Evolutionary conservation across 441 rosid species (phyloP), one percentile per base, ranked within the genome.

Genomic region (Arabidopsis hybrid): DNA sequence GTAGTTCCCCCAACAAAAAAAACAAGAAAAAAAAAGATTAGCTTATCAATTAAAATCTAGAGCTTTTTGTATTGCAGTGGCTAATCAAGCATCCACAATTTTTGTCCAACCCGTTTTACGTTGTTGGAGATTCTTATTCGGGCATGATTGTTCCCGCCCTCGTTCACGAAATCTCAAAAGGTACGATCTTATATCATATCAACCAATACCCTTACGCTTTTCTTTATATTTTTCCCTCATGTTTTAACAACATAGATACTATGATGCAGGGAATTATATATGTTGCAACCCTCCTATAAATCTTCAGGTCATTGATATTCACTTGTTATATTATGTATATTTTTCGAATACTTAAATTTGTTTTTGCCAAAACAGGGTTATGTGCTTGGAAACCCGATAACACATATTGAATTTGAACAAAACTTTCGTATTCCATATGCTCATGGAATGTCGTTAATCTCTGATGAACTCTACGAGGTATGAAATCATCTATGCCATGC

Each of bases 81-180:
- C 57, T 81, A 58, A 36, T 60, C 6, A 51, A 66, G 50, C 84
- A 83, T 73, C 78, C 79, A 1, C 21, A 77, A 7, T 81, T 75
- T 71, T 47, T 38, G 4, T 39, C 26, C 3, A 81, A 79, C 13
- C 68, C 74, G 8, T 38, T 79, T 8, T 85, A 78, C 6, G 39
- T 76, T 6, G 57, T 31, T 0, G 83, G 84, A 13, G 76, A 78
- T 68, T 83, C 88, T 0, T 73, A 81, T 56, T 64, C 85, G 5
- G 88, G 85, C n/a, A 79, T 38, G 60, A 13, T 73, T 45, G 43
- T 85, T 51, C 86, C 86, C 0, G 47, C 80, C 4, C 57, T 85
- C 64, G 75, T 67, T 7, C 73, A 7, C 70, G 72, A 68, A 50
- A 78, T 83, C 46, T 71, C 85, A n/a, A 51, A 79, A 35, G 83